Percentiles rank a stretch among this genome's conserved stretches.
These are phyloP conservation scores for Geranomyces michiganensis DNA, from an alignment of 192 early-diverging fungal species.

Conservation along the genomic window DNA sequence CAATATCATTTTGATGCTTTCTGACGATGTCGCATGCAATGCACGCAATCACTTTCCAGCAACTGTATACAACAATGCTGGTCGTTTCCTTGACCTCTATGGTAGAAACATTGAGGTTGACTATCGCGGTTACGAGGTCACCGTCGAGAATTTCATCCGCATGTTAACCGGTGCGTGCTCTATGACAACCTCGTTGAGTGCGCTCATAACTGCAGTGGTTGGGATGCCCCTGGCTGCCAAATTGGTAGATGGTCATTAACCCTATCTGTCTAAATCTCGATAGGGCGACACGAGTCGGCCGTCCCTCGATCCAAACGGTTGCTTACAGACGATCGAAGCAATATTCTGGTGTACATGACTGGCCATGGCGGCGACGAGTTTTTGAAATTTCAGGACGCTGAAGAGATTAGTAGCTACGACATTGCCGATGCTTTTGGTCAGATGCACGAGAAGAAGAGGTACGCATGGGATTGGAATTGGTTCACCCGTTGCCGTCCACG, in stretches of 20 bases:
- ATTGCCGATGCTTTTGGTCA: conserved; percentile 96
- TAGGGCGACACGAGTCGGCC: conserved; percentile 80
- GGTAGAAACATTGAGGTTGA: conserved; percentile 98
- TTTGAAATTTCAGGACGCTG: conserved; percentile 97
- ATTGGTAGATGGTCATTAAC: neutral
- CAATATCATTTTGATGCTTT: conserved; percentile 99
- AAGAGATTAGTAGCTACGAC: conserved; percentile 95
- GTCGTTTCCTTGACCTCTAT: conserved; percentile 82
- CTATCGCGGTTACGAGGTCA: conserved; percentile 99
- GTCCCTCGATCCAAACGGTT: conserved; percentile 94
- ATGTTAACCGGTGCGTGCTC: conserved; percentile 70
- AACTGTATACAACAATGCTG: conserved; percentile 91
- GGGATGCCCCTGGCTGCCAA: neutral
- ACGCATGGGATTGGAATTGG: neutral
- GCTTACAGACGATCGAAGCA: conserved; percentile 93
- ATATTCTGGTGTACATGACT: conserved; percentile 97
- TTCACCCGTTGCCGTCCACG: too few relatives aligned
- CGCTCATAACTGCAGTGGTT: conserved; percentile 1
- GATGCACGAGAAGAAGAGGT: conserved; percentile 94
- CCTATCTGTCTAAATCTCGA: neutral
- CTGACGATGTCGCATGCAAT: conserved; percentile 99
- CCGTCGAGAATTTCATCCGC: conserved; percentile 97
- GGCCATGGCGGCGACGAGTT: conserved; percentile 99
- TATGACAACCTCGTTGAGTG: neutral
- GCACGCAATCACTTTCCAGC: conserved; percentile 89